Conservation (phyloP, 2,329 filamentous ascomycete genomes). For the Amauroascus verrucosus region DNA sequence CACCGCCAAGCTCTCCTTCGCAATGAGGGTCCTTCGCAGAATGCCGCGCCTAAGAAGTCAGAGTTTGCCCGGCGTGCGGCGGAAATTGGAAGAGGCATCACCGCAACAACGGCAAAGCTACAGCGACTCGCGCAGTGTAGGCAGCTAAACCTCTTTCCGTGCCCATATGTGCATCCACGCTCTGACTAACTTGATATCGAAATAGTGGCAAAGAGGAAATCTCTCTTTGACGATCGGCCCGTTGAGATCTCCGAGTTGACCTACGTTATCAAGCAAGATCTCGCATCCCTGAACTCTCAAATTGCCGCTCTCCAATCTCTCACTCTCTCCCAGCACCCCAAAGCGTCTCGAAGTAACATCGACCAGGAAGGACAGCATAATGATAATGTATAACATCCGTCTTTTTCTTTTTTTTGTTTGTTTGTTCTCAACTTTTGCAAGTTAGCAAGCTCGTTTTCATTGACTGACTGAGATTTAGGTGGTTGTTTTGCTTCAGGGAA, state of each 20-base stretch:
- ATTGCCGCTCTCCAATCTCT: constrained; percentile 74
- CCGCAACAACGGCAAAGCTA: constrained; percentile 84
- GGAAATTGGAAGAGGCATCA: constrained; percentile 84
- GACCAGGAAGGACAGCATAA: constrained; percentile 92
- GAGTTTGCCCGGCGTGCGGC: constrained; percentile 90
- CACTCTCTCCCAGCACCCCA: constrained; percentile 65
- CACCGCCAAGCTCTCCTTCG: constrained; percentile 73
- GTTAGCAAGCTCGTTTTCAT: no score
- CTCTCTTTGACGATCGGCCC: constrained; percentile 90
- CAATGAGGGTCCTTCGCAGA: constrained; percentile 53
- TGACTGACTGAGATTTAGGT: constrained; percentile 37
- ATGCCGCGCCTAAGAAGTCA: constrained; percentile 43
- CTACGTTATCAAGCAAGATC: constrained; percentile 95
- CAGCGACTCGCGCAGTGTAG: constrained; percentile 78
- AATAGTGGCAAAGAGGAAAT: constrained; percentile 83
- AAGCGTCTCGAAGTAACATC: constrained; percentile 37
- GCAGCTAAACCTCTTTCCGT: constrained; percentile 19
- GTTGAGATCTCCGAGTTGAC: constrained; percentile 96
- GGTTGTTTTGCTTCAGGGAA: constrained; percentile 79
- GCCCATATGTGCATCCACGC: no score
- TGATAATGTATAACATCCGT: constrained; percentile 56
- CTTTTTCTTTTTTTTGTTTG: not conserved
- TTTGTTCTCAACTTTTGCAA: not conserved
- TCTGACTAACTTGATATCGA: not conserved
- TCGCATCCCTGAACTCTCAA: constrained; percentile 73